phyloP scores from a whole-genome alignment of 352 stramenopile genomes.

The Elongisporangium anandrum region DNA sequence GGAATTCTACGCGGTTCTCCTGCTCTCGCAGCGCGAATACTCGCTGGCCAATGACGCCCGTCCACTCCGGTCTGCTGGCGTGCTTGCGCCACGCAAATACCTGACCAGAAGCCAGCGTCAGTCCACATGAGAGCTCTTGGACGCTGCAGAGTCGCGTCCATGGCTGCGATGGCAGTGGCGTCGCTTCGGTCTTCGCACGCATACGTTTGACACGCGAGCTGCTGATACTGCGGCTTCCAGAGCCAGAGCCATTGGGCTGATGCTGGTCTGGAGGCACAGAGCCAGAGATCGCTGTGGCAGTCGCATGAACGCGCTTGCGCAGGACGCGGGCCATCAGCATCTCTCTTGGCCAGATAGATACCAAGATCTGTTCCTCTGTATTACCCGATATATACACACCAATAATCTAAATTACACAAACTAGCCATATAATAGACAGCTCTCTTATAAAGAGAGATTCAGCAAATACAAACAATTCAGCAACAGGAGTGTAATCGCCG shows the following conservation, averaged over 20 bases:
- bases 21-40: slow-evolving; percentile 52
- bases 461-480: neutral
- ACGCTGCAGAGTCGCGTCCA: slow-evolving; percentile 36
- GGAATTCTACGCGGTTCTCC: slow-evolving; percentile 36
- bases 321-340: neutral
- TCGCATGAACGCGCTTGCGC: neutral
- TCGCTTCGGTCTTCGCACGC: neutral
- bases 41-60: slow-evolving; percentile 38
- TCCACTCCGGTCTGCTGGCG: slow-evolving; percentile 25
- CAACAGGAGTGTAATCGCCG: neutral
- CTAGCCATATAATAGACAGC: neutral
- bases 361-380: neutral
- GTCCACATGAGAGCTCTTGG: slow-evolving; percentile 35
- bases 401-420: neutral
- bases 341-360: neutral
- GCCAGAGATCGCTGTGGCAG: neutral
- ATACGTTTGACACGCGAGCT: neutral
- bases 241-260: neutral
- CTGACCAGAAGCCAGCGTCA: slow-evolving; percentile 48
- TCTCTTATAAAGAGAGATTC: neutral
- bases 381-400: neutral
- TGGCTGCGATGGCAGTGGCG: neutral
- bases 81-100: slow-evolving; percentile 38
- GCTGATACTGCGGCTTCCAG: neutral
- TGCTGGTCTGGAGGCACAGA: neutral